phyloP scores from a whole-genome alignment of 371 early-diverging fungal genomes.

The Actinomucor elegans region DNA sequence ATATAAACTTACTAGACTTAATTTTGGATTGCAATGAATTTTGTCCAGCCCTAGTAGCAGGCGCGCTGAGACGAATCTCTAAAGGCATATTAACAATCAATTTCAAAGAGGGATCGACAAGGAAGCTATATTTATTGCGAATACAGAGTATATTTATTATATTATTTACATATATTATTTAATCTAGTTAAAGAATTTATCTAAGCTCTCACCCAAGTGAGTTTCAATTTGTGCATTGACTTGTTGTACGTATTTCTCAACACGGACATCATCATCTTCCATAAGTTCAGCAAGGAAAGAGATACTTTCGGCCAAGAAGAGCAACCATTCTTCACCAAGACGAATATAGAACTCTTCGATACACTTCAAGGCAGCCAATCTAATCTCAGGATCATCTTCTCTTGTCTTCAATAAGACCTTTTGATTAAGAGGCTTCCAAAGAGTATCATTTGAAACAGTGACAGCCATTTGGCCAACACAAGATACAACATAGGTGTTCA shows the following conservation, averaged over 20 bases:
- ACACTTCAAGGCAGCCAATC: slow-evolving; percentile 71
- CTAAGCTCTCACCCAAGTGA: slow-evolving; percentile 85
- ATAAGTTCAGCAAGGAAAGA: slow-evolving; percentile 94
- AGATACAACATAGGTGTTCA: slow-evolving; percentile 72
- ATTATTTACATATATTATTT: slow-evolving; percentile 2
- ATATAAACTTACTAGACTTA: no score
- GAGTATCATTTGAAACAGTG: slow-evolving; percentile 73
- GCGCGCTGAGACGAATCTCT: no score
- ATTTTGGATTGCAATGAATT: no score
- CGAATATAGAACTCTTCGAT: slow-evolving; percentile 81
- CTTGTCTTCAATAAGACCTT: slow-evolving; percentile 78
- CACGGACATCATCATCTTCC: slow-evolving; percentile 81
- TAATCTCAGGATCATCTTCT: slow-evolving; percentile 67
- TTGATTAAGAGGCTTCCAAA: slow-evolving; percentile 89
- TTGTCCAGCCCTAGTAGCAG: no score
- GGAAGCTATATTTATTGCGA: no score
- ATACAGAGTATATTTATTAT: neutral
- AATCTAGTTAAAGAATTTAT: slow-evolving; percentile 71
- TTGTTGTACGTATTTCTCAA: slow-evolving; percentile 80
- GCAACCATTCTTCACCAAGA: slow-evolving; percentile 90
- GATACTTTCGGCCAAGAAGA: slow-evolving; percentile 92
- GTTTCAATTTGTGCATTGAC: slow-evolving; percentile 85
- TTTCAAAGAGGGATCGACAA: no score
- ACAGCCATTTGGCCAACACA: slow-evolving; percentile 83
- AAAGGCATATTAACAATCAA: no score